Base-by-base conservation (phyloP, 495 filamentous ascomycete species). In the Corynascus novoguineensis region DNA sequence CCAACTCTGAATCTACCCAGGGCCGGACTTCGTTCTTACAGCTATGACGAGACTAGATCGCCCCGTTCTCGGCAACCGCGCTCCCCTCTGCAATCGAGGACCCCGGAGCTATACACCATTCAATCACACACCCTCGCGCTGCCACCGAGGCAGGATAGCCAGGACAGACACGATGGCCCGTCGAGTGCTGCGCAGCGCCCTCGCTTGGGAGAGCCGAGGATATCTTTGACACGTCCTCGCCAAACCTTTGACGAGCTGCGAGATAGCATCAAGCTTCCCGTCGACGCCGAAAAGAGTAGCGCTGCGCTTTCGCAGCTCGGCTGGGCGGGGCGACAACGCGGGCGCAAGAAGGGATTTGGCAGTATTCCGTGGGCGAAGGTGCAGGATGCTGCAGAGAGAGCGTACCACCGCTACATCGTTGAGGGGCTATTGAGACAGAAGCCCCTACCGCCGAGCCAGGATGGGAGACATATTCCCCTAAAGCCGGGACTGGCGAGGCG, bases 401-500 rank as follows among this genome's bases (percentile, higher is more conserved):
- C 46, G 8, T 78, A 77, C 48, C 69, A 68, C 53, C 67, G 59
- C n/a, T 70, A 70, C 59, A 68, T 79, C 49, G 50, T 79, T 27
- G 73, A 78, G 44, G 75, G 71, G 1, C 60, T 79, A 15, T 48
- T 79, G 47, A 68, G 75, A 24, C 76, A 71, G 59, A 75, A 68
- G 28, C 75, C 75, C 6, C 68, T 75, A 5, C 70, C 69, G 1
- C 72, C 75, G 6, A 78, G 73, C 56, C 59, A 58, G 47, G 74
- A 79, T 60, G 76, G 76, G 7, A 77, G 89, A 34, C 89, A 89
- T 54, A 86, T 96, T 60, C 80, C 83, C 9, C 69, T 96, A 5
- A 78, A 60, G 21, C 71, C 67, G 0, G 64, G 68, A 5, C 54
- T 64, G 32, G 70, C 58, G 5, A 62, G 66, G 25, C 50, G 61